Conservation (phyloP, 371 early-diverging fungal genomes). For the Lichtheimia ornata region DNA sequence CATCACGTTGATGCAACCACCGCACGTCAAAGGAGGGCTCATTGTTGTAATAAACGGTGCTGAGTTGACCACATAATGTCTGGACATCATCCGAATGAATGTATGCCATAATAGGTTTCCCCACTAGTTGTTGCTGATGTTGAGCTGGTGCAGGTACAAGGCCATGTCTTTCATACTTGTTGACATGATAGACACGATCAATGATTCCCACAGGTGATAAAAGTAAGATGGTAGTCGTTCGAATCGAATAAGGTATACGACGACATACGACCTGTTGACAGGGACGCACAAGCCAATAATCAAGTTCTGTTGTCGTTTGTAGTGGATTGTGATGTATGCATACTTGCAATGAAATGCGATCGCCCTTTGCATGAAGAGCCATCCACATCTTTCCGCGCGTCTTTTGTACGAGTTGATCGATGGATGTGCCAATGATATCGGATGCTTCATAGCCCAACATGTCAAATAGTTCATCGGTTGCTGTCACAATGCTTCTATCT, state of each 20-base stretch:
- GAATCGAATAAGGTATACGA: background rate
- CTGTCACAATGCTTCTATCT: constrained; percentile 38
- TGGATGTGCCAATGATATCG: constrained; percentile 26
- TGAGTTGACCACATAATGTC: constrained; percentile 26
- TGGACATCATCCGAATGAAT: constrained; percentile 37
- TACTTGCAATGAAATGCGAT: constrained; percentile 21
- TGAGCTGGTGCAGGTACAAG: constrained; percentile 14
- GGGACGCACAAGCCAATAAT: constrained; percentile 39
- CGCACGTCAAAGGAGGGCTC: constrained; percentile 29
- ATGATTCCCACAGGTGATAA: constrained; percentile 38
- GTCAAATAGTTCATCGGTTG: constrained; percentile 39
- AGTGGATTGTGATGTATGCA: constrained; percentile 39
- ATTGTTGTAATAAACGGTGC: constrained; percentile 9
- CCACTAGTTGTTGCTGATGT: constrained; percentile 16
- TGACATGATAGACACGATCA: constrained; percentile 29
- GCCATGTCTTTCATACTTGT: constrained; percentile 7
- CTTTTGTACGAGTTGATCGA: constrained; percentile 12
- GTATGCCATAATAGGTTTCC: constrained; percentile 46
- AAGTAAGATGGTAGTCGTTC: constrained; percentile 24
- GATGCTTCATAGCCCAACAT: constrained; percentile 29
- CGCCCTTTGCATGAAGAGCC: constrained; percentile 1
- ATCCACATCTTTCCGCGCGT: constrained; percentile 3
- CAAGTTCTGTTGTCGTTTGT: constrained; percentile 19
- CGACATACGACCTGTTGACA: background rate
- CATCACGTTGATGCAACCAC: constrained; percentile 21